Percentiles rank a stretch among this genome's conserved stretches.
Evolutionary conservation across 2,329 filamentous ascomycete species (phyloP).

Genomic region (Fusarium veterinarium): DNA sequence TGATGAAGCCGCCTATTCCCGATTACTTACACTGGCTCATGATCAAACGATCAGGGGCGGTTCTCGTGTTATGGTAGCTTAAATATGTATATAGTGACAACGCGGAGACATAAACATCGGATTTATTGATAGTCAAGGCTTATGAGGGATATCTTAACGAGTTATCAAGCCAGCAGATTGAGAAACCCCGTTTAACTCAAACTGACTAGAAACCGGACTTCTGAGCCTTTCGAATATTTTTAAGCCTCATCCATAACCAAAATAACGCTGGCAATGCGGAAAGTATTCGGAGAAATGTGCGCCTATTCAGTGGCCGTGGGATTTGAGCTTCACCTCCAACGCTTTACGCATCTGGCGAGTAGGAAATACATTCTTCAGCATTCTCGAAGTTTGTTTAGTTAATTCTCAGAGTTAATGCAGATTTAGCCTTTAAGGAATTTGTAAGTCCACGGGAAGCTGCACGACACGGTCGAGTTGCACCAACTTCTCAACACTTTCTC

Average conservation of each 20-base stretch:
- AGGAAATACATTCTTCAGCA: too few species aligned
- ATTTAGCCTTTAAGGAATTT: neutral
- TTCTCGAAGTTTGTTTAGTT: too few species aligned
- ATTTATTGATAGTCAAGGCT: neutral
- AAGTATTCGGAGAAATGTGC: too few species aligned
- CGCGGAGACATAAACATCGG: neutral
- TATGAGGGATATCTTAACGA: neutral
- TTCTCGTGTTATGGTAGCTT: too few species aligned
- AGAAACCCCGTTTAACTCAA: fast-evolving
- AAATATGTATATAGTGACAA: neutral
- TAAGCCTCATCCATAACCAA: too few species aligned
- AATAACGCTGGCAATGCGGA: too few species aligned
- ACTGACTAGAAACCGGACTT: too few species aligned
- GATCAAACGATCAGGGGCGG: neutral
- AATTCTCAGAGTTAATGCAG: neutral
- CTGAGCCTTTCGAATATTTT: too few species aligned
- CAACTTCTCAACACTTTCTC: neutral
- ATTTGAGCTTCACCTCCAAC: neutral
- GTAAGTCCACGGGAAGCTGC: too few species aligned
- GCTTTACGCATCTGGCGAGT: too few species aligned
- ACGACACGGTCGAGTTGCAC: neutral
- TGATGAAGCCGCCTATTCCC: neutral
- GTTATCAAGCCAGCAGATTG: neutral
- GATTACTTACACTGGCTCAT: neutral
- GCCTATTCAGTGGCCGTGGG: neutral